Conservation (phyloP, 129 eudicot genomes). For the Heracleum sosnowskyi region DNA sequence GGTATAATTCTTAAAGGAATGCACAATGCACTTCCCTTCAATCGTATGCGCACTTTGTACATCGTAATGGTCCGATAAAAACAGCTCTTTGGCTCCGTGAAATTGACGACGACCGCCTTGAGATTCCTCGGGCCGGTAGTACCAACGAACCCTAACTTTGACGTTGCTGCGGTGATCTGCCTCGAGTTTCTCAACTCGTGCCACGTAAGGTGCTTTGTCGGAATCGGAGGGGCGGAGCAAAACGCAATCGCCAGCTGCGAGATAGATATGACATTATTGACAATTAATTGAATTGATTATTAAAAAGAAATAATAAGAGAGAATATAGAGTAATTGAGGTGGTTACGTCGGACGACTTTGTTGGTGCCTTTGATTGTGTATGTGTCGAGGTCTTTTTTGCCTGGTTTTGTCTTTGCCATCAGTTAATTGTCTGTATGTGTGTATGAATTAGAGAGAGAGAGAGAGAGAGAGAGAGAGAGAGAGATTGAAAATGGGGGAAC, state of each 20-base stretch:
- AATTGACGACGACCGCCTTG: constrained; percentile 14
- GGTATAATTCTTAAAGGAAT: constrained; percentile 14
- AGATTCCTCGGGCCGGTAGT: constrained; percentile 18
- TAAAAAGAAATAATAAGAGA: background rate
- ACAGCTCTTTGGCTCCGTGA: constrained; percentile 5
- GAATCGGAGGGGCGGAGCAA: constrained; percentile 13
- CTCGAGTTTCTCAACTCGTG: constrained; percentile 18
- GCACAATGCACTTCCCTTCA: constrained; percentile 18
- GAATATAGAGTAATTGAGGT: background rate
- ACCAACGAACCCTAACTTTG: constrained; percentile 15
- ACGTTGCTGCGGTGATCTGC: constrained; percentile 18
- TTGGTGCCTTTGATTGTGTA: constrained; percentile 44
- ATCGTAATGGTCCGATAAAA: constrained; percentile 17
- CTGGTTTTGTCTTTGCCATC: constrained; percentile 46
- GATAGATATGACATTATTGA: background rate
- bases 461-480: constrained; percentile 8
- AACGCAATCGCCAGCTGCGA: constrained; percentile 19
- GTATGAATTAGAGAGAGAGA: constrained; percentile 4
- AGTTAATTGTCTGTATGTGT: background rate
- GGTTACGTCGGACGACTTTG: constrained; percentile 25
- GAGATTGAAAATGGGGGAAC: background rate
- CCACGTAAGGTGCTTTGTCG: constrained; percentile 13
- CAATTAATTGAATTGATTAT: background rate
- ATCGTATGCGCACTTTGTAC: constrained; percentile 14
- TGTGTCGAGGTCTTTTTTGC: constrained; percentile 36